These are phyloP conservation scores for Phaeolepiota aurea DNA, from an alignment of 768 basidiomycete species.

Conservation along the genomic window DNA sequence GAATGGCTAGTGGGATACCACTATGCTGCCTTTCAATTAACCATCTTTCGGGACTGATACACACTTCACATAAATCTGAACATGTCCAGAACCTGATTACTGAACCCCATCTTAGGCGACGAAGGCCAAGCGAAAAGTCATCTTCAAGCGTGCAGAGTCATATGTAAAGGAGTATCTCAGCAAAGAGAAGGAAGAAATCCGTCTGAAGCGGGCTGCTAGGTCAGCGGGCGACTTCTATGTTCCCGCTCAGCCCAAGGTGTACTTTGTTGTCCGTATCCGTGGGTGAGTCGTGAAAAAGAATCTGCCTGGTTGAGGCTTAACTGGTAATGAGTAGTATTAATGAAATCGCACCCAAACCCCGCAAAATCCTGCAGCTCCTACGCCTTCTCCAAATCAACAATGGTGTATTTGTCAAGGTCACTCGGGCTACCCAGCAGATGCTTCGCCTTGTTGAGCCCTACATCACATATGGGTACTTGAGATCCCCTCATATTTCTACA, in stretches of 20 bases:
- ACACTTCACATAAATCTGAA: constrained; percentile 10
- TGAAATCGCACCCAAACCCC: constrained; percentile 98
- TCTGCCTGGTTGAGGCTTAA: too few relatives aligned
- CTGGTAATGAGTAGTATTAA: constrained; percentile 94
- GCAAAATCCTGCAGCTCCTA: constrained; percentile 97
- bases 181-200: constrained; percentile 94
- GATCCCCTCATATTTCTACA: neutral
- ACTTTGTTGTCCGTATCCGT: constrained; percentile 95
- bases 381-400: constrained; percentile 99
- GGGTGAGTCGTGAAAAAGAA: constrained; percentile 63
- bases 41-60: constrained; percentile 90
- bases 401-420: constrained; percentile 96
- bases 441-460: constrained; percentile 96
- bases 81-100: constrained; percentile 7
- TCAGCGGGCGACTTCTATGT: constrained; percentile 95
- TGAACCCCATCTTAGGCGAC: constrained; percentile 45
- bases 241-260: constrained; percentile 92
- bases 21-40: constrained; percentile 80
- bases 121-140: constrained; percentile 89
- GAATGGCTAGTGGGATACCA: constrained; percentile 63
- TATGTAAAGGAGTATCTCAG: constrained; percentile 95
- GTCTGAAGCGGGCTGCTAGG: constrained; percentile 89
- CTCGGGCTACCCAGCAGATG: constrained; percentile 96
- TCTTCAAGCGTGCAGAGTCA: constrained; percentile 98
- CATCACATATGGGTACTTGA: constrained; percentile 81